These are phyloP conservation scores for Candida anglica DNA, from an alignment of 805 yeast genomes.

Conservation along the genomic window DNA sequence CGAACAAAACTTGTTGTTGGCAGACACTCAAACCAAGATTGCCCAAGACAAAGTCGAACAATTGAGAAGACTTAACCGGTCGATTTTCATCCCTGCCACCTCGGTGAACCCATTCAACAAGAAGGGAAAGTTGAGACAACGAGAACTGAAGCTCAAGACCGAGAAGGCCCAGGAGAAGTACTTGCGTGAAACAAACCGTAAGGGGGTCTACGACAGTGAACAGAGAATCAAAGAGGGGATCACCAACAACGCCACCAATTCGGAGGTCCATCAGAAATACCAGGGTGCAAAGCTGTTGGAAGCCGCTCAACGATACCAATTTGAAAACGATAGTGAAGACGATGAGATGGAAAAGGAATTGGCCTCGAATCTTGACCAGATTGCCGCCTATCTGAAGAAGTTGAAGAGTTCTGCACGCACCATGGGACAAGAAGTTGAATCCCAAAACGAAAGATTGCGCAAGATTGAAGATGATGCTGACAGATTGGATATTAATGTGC, in stretches of 20 bases:
- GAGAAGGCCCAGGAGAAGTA: constrained; percentile 61
- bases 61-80: constrained; percentile 72
- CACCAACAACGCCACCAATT: constrained; percentile 33
- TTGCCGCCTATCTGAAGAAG: constrained; percentile 62
- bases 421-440: constrained; percentile 71
- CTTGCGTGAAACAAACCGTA: constrained; percentile 57
- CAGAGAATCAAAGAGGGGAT: constrained; percentile 65
- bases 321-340: constrained; percentile 89
- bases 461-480: constrained; percentile 83
- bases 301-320: constrained; percentile 68
- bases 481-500: constrained; percentile 77
- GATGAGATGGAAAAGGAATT: constrained; percentile 89
- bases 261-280: constrained; percentile 42
- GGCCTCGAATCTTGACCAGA: constrained; percentile 77
- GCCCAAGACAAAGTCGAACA: constrained; percentile 83
- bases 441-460: constrained; percentile 71
- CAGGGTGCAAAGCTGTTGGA: constrained; percentile 49
- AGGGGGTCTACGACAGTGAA: constrained; percentile 58
- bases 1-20: constrained; percentile 71
- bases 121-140: constrained; percentile 66
- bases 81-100: constrained; percentile 74
- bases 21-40: constrained; percentile 75
- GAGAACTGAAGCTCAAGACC: constrained; percentile 64
- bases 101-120: constrained; percentile 80
- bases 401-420: constrained; percentile 69